Evolutionary conservation across 495 filamentous ascomycete species (phyloP), one percentile per base, ranked within the genome.

Genomic region (Opeltia flavorubescens): DNA sequence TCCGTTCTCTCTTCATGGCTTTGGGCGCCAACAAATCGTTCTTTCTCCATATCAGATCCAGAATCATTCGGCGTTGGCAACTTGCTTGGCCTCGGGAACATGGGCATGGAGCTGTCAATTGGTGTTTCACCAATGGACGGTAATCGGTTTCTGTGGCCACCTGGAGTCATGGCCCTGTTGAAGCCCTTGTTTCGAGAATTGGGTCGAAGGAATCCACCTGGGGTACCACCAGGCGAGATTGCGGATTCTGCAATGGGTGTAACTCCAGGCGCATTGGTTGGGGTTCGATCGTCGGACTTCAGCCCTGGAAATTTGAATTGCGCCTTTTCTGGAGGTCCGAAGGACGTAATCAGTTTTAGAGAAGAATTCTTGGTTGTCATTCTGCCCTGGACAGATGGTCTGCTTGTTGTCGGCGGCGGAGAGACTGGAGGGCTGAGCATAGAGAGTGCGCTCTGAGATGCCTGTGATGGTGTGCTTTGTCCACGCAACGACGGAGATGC

Each of bases 201-300:
- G 25, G 78, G 76, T 50, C 80, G 73, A 31, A 80, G 66, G 51
- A 84, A 81, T 2, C 81, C 81, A 5, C 73, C 71, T n/a, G 81
- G 70, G 35, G 77, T 72, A 31, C 77, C 81, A 29, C 74, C 69
- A 2, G 85, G 84, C 23, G 85, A 86, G 26, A 91, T 66, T 9
- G 89, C 91, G 30, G 89, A 94, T 52, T 95, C 86, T 2, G 85
- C 83, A 58, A 96, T 95, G 1, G 91, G 91, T 3, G 93, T 98
- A 11, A 83, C 73, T 31, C 81, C 84, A 4, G 77, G 80, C 25
- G 76, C 80, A 55, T 76, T 76, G 38, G 87, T 84, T 5, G 87
- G 84, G 9, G 84, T 88, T 45, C 72, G 71, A 50, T 87, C 82
- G 52, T 83, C 84, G 9, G 69, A 73, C 43, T 66, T 70, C 23